These are phyloP conservation scores for Ustilago curta DNA, from an alignment of 1,284 basidiomycete species.

Conservation along the genomic window DNA sequence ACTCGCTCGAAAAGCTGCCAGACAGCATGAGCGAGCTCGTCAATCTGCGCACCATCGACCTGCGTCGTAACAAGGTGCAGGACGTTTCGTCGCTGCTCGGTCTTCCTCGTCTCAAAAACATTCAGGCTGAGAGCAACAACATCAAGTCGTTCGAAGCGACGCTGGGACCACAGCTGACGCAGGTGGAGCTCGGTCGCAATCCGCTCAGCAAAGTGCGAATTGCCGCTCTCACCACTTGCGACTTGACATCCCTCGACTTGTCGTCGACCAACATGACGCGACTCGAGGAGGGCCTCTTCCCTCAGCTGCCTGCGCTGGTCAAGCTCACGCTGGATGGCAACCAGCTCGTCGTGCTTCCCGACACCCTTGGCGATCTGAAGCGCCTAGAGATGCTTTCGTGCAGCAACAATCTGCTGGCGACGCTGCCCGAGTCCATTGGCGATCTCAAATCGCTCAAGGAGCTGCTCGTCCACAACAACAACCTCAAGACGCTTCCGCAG, in stretches of 20 bases:
- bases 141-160: constrained; percentile 63
- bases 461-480: constrained; percentile 92
- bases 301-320: constrained; percentile 57
- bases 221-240: constrained; percentile 72
- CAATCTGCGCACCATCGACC: constrained; percentile 61
- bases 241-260: constrained; percentile 85
- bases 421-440: constrained; percentile 83
- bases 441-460: constrained; percentile 80
- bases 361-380: constrained; percentile 80
- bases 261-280: constrained; percentile 90
- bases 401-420: constrained; percentile 87
- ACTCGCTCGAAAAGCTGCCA: constrained; percentile 61
- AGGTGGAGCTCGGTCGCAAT: constrained; percentile 63
- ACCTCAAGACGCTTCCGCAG: constrained; percentile 80
- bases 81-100: constrained; percentile 58
- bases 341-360: constrained; percentile 85
- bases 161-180: constrained; percentile 48
- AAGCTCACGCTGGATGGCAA: constrained; percentile 71
- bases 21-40: constrained; percentile 53
- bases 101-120: constrained; percentile 56
- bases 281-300: constrained; percentile 75
- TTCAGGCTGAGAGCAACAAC: constrained; percentile 65
- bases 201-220: constrained; percentile 63
- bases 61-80: constrained; percentile 63
- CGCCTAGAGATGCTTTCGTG: constrained; percentile 82